Conservation (phyloP, 108 stramenopile genomes). For the Cyclostephanos tholiformis region DNA sequence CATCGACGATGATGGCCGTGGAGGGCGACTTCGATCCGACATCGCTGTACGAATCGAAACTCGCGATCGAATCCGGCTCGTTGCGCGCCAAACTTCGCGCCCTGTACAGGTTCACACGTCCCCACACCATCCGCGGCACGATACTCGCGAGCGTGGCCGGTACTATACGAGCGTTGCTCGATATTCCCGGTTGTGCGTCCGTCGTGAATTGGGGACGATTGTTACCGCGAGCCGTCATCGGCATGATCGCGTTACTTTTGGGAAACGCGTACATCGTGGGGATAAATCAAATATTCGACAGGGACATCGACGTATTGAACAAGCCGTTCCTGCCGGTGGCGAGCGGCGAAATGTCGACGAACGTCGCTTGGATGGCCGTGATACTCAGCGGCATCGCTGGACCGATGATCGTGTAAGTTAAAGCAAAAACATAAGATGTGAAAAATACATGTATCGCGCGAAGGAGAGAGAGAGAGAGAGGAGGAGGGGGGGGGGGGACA, state of each 20-base stretch:
- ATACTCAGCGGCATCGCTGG: slow-evolving; percentile 62
- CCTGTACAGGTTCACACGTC: slow-evolving; percentile 95
- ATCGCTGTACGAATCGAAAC: slow-evolving; percentile 56
- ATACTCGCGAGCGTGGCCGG: slow-evolving; percentile 93
- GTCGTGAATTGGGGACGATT: slow-evolving; percentile 71
- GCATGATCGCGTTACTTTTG: slow-evolving; percentile 87
- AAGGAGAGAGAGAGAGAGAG: too few species aligned
- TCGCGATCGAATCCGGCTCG: slow-evolving; percentile 66
- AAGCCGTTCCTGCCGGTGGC: slow-evolving; percentile 96
- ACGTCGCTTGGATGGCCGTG: slow-evolving; percentile 84
- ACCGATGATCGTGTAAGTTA: slow-evolving; percentile 75
- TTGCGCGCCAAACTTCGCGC: slow-evolving; percentile 77
- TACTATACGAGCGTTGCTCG: slow-evolving; percentile 87
- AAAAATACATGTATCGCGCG: too few species aligned
- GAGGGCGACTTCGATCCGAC: slow-evolving; percentile 91
- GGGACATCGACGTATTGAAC: slow-evolving; percentile 94
- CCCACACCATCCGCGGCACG: slow-evolving; percentile 97
- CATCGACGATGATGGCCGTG: slow-evolving; percentile 50
- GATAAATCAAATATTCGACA: slow-evolving; percentile 97
- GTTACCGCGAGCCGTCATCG: slow-evolving; percentile 85
- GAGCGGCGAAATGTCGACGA: slow-evolving; percentile 89
- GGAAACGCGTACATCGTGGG: slow-evolving; percentile 98
- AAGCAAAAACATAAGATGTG: too few species aligned
- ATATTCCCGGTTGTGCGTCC: slow-evolving; percentile 72
- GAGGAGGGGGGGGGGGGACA: too few species aligned